Evolutionary conservation across 345 rosid genomes (phyloP).

Genomic region (Eucalyptus erythrocorys): DNA sequence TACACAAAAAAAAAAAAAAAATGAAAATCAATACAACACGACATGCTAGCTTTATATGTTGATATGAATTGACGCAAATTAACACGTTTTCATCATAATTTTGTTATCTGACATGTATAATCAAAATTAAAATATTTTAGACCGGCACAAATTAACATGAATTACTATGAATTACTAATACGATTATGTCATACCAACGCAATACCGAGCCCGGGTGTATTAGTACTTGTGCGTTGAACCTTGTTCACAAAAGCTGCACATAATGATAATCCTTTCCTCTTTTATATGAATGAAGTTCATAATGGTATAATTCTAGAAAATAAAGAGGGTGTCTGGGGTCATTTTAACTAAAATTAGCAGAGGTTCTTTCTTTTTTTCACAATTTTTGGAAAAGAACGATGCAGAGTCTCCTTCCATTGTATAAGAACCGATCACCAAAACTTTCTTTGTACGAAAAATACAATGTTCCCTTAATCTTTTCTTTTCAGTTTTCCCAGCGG

Average conservation of each 20-base stretch:
- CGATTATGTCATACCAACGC: not conserved
- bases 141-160: not conserved
- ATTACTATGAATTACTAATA: too few species aligned
- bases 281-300: not conserved
- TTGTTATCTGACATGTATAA: not conserved
- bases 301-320: not conserved
- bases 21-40: not conserved
- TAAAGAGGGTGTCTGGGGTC: not conserved
- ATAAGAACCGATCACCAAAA: not conserved
- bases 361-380: not conserved
- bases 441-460: not conserved
- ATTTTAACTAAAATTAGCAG: not conserved
- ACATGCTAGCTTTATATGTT: not conserved
- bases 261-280: not conserved
- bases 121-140: too few species aligned
- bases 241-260: not conserved
- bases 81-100: not conserved
- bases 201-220: not conserved
- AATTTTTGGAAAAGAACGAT: not conserved
- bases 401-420: not conserved
- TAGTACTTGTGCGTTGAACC: not conserved
- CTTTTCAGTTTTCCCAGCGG: not conserved
- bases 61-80: not conserved
- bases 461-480: not conserved
- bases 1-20: not conserved